These are phyloP conservation scores for Aspergillus sp. DNA, from an alignment of 2,329 filamentous ascomycete species.

Conservation along the genomic window DNA sequence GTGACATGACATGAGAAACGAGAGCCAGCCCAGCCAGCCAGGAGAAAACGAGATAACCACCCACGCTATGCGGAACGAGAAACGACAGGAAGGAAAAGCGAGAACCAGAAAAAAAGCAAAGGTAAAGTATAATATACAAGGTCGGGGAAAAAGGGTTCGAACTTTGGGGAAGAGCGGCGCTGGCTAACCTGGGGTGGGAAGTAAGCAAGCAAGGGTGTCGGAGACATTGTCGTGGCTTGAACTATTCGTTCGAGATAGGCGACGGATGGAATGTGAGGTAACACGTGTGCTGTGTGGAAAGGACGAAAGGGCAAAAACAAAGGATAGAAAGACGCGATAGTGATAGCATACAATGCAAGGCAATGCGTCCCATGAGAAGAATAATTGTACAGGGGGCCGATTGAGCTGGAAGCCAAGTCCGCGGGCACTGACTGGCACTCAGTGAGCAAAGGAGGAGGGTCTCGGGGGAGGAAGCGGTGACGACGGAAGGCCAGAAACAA, in stretches of 20 bases:
- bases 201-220: slow-evolving; percentile 1
- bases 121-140: slow-evolving; percentile 19
- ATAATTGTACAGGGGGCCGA: slow-evolving; percentile 15
- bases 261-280: slow-evolving; percentile 16
- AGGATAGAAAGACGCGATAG: slow-evolving; percentile 6
- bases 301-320: slow-evolving; percentile 13
- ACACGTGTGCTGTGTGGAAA: slow-evolving; percentile 23
- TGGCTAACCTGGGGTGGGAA: slow-evolving; percentile 12
- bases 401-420: slow-evolving; percentile 9
- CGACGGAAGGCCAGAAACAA: slow-evolving; percentile 1
- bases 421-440: slow-evolving; percentile 1
- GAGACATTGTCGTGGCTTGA: background rate
- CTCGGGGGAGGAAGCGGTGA: slow-evolving; percentile 17
- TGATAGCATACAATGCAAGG: slow-evolving; percentile 18
- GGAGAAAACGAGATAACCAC: slow-evolving; percentile 22
- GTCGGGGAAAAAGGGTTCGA: slow-evolving; percentile 5
- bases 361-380: slow-evolving; percentile 16
- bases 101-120: slow-evolving; percentile 1
- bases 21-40: slow-evolving; percentile 8
- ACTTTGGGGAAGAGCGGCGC: slow-evolving; percentile 12
- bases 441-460: background rate
- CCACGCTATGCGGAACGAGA: slow-evolving; percentile 39
- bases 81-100: slow-evolving; percentile 18
- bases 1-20: slow-evolving; percentile 25
- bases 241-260: slow-evolving; percentile 2